Evolutionary conservation across 2,329 filamentous ascomycete genomes (phyloP).

Genomic region (Verticillium albo-atrum): DNA sequence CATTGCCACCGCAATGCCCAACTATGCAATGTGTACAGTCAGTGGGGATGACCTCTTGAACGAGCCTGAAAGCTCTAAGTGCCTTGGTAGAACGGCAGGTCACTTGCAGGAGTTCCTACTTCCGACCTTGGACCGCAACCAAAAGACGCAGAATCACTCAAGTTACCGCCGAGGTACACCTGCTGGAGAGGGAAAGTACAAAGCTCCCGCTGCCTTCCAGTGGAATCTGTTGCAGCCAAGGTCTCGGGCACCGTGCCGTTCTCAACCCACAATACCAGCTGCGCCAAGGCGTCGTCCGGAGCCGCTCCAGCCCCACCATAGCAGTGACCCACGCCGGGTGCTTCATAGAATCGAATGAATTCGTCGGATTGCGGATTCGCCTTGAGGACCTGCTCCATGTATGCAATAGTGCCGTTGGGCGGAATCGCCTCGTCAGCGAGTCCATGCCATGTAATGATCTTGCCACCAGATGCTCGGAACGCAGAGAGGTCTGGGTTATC

Average conservation of each 20-base stretch:
- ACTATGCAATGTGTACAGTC: too few relatives aligned
- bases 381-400: not conserved
- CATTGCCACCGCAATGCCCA: too few relatives aligned
- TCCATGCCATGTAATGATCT: constrained; percentile 43
- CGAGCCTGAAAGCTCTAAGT: too few relatives aligned
- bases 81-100: constrained; percentile 6
- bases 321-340: constrained; percentile 51
- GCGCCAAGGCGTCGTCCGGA: constrained; percentile 39
- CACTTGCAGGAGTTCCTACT: too few relatives aligned
- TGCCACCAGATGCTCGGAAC: constrained; percentile 27
- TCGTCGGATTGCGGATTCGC: constrained; percentile 16
- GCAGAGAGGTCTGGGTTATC: constrained; percentile 31
- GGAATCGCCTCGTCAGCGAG: constrained; percentile 34
- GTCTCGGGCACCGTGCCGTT: constrained; percentile 33
- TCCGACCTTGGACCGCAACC: too few relatives aligned
- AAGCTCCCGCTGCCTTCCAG: not conserved
- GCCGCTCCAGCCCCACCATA: constrained; percentile 36
- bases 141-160: too few relatives aligned
- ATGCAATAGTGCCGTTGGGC: constrained; percentile 3
- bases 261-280: constrained; percentile 46
- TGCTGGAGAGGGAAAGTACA: not conserved
- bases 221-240: constrained; percentile 8
- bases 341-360: constrained; percentile 46
- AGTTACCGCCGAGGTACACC: not conserved
- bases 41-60: too few relatives aligned